Evolutionary conservation across 2,329 filamentous ascomycete genomes (phyloP).

Genomic region (Penicillium sp.): DNA sequence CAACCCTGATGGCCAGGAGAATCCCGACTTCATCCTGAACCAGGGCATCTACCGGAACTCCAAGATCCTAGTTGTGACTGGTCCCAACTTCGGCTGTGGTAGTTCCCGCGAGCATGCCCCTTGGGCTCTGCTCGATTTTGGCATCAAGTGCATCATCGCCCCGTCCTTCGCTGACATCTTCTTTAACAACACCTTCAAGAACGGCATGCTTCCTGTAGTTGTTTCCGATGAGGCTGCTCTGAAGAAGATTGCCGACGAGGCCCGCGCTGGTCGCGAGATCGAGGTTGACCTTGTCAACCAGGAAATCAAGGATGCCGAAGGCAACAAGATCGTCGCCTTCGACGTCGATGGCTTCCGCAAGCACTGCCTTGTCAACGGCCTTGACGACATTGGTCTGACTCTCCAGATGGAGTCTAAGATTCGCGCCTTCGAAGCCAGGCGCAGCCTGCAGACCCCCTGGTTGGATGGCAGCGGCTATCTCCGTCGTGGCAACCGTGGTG

Average conservation of each 20-base stretch:
- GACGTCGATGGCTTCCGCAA: conserved; percentile 93
- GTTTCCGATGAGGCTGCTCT: conserved; percentile 70
- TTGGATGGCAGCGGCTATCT: conserved; percentile 85
- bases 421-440: conserved; percentile 74
- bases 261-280: conserved; percentile 76
- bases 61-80: conserved; percentile 90
- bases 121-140: conserved; percentile 95
- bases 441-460: conserved; percentile 82
- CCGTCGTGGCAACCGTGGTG: conserved; percentile 55
- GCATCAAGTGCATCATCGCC: conserved; percentile 91
- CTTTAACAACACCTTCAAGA: conserved; percentile 99
- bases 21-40: conserved; percentile 86
- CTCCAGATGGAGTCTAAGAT: conserved; percentile 94
- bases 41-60: conserved; percentile 78
- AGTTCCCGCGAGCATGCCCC: conserved; percentile 92
- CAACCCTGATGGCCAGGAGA: conserved; percentile 74
- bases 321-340: conserved; percentile 75
- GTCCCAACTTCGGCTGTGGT: conserved; percentile 93
- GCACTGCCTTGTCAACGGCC: conserved; percentile 88
- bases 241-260: conserved; percentile 73
- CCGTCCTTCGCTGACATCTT: conserved; percentile 91
- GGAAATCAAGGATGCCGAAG: conserved; percentile 73
- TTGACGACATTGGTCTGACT: conserved; percentile 94
- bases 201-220: conserved; percentile 90
- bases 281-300: conserved; percentile 89